Evolutionary conservation across 2,329 filamentous ascomycete genomes (phyloP).

Genomic region (Exophiala bonariae): DNA sequence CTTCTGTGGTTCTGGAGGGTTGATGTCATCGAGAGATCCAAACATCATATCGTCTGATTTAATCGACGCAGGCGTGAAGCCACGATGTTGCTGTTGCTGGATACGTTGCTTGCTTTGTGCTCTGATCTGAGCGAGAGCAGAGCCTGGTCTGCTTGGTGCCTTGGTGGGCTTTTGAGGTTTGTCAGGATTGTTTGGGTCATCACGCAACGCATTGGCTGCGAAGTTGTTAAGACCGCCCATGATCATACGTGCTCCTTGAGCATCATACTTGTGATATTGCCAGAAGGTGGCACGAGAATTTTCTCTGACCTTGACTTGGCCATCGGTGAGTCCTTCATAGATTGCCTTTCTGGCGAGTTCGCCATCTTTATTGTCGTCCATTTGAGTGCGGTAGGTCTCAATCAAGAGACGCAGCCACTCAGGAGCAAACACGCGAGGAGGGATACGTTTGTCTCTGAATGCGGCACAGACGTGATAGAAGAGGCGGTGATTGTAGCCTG

Average conservation of each 20-base stretch:
- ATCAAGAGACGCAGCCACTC: conserved; percentile 84
- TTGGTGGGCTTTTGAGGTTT: conserved; percentile 21
- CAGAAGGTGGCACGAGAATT: conserved; percentile 84
- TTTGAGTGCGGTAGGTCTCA: conserved; percentile 71
- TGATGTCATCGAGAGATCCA: conserved; percentile 15
- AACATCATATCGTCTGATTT: conserved; percentile 20
- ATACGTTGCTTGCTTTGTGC: conserved; percentile 23
- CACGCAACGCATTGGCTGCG: conserved; percentile 76
- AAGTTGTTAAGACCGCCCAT: conserved; percentile 76
- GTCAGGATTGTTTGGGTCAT: conserved; percentile 73
- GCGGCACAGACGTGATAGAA: conserved; percentile 83
- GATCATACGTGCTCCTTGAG: conserved; percentile 76
- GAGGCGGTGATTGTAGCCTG: conserved; percentile 76
- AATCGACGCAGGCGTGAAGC: conserved; percentile 14
- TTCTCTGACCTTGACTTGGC: conserved; percentile 87
- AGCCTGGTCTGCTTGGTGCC: conserved; percentile 20
- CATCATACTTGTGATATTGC: conserved; percentile 77
- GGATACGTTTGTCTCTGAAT: conserved; percentile 89
- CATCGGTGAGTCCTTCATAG: conserved; percentile 82
- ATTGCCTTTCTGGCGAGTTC: conserved; percentile 85
- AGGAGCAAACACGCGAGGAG: conserved; percentile 74
- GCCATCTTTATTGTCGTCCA: conserved; percentile 82
- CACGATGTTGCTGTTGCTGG: conserved; percentile 12
- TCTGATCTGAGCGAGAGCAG: conserved; percentile 26
- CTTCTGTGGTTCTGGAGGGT: conserved; percentile 7